These are phyloP conservation scores for Gastrolobium villosum DNA, from an alignment of 306 rosid species.

Conservation along the genomic window DNA sequence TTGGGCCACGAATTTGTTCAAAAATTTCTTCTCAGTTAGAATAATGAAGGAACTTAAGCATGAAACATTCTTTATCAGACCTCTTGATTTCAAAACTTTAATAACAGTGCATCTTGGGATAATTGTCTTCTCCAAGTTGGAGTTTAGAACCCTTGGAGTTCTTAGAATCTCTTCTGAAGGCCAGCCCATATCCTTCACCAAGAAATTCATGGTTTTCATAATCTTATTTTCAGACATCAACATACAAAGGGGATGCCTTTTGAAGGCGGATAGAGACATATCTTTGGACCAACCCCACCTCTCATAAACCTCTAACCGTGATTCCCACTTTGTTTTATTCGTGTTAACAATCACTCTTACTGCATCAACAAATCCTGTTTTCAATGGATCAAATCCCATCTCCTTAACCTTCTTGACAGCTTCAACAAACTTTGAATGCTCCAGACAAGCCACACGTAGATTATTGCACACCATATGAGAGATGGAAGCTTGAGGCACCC, in stretches of 20 bases:
- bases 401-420: constrained; percentile 32
- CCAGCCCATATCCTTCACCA: constrained; percentile 26
- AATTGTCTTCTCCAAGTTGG: constrained; percentile 50
- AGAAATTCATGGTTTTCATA: constrained; percentile 6
- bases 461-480: neutral
- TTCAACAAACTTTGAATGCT: neutral
- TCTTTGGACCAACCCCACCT: constrained; percentile 49
- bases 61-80: neutral
- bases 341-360: neutral
- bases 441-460: neutral
- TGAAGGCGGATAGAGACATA: constrained; percentile 37
- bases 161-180: neutral
- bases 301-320: constrained; percentile 33
- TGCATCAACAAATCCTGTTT: constrained; percentile 17
- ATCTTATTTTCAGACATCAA: constrained; percentile 8
- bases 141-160: neutral
- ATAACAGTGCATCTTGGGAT: constrained; percentile 33
- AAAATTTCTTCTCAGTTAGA: neutral
- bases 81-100: constrained; percentile 26
- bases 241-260: constrained; percentile 41
- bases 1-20: neutral
- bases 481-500: constrained; percentile 32
- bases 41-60: neutral
- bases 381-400: constrained; percentile 39
- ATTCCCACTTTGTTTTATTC: constrained; percentile 31